Conservation (phyloP, 177 flowering plant genomes). For the Vitis hybrid region DNA sequence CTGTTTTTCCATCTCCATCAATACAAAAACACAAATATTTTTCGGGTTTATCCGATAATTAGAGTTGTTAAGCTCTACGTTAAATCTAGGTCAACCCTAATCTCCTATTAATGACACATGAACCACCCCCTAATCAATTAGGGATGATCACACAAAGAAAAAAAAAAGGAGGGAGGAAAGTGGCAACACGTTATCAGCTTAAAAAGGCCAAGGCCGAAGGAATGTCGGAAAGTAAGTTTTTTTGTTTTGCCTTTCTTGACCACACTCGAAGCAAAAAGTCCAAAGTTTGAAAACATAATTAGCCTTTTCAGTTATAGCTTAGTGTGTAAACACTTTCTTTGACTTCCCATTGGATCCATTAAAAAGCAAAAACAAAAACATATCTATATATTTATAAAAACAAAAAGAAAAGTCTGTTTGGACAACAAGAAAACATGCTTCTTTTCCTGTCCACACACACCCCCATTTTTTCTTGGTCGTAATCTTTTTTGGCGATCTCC, state of each 20-base stretch:
- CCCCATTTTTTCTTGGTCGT: conserved; percentile 4
- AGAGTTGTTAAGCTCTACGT: too few relatives aligned
- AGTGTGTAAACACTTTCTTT: conserved; percentile 11
- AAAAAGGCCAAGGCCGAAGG: neutral
- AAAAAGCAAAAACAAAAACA: neutral
- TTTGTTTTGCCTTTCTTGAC: neutral
- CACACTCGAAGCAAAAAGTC: neutral
- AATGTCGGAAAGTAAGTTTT: conserved; percentile 14
- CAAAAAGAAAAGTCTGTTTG: neutral
- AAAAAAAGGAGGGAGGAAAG: neutral
- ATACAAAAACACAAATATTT: too few relatives aligned
- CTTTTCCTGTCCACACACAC: neutral
- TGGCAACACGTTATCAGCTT: conserved; percentile 2
- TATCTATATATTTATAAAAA: neutral
- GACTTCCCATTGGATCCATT: conserved; percentile 19
- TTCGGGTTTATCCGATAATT: too few relatives aligned
- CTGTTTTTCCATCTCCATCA: too few relatives aligned
- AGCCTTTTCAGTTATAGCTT: conserved; percentile 11
- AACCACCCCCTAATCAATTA: too few relatives aligned
- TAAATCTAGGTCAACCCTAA: too few relatives aligned
- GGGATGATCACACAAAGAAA: neutral
- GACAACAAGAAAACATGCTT: conserved; percentile 12
- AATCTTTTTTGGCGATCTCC: neutral
- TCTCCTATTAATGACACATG: too few relatives aligned
- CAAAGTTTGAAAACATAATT: conserved; percentile 16